A percentile compares a stretch with the other conserved stretches of the same genome.
Evolutionary conservation across 495 filamentous ascomycete species (phyloP).

Genomic region (Lophium mytilinum): DNA sequence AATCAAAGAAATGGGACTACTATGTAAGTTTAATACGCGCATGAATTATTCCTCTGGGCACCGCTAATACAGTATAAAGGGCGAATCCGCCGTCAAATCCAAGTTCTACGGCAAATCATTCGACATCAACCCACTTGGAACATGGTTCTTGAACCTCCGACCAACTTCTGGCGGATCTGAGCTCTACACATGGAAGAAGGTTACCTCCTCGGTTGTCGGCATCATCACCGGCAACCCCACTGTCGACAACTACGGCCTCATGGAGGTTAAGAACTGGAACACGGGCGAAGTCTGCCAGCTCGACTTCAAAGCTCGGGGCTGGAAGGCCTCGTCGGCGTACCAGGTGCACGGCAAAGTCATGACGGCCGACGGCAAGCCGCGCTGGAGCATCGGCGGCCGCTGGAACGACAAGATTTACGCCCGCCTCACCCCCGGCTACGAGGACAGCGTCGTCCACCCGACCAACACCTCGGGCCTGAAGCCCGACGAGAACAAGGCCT

Average conservation of each 20-base stretch:
- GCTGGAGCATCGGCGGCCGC: constrained; percentile 82
- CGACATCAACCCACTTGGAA: constrained; percentile 91
- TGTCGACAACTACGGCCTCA: constrained; percentile 96
- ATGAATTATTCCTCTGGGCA: background rate
- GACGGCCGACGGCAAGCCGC: constrained; percentile 61
- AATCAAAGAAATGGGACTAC: constrained; percentile 92
- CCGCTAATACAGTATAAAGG: constrained; percentile 36
- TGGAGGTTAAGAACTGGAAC: constrained; percentile 95
- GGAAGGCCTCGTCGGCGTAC: constrained; percentile 86
- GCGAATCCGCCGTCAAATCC: constrained; percentile 91
- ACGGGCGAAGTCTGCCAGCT: constrained; percentile 85
- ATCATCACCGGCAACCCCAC: constrained; percentile 95
- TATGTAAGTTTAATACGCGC: constrained; percentile 45
- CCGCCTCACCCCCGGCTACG: constrained; percentile 82
- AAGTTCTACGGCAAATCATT: constrained; percentile 98
- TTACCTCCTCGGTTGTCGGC: constrained; percentile 92
- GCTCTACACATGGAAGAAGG: constrained; percentile 98
- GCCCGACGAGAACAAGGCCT: constrained; percentile 56
- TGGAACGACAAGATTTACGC: constrained; percentile 99
- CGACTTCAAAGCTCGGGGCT: constrained; percentile 92
- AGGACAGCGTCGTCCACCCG: constrained; percentile 55
- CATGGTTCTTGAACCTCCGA: constrained; percentile 89
- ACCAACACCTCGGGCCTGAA: background rate
- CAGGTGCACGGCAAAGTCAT: constrained; percentile 79
- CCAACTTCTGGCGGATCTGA: constrained; percentile 74